These are phyloP conservation scores for Mallotus japonicus DNA, from an alignment of 441 rosid genomes.

Conservation along the genomic window DNA sequence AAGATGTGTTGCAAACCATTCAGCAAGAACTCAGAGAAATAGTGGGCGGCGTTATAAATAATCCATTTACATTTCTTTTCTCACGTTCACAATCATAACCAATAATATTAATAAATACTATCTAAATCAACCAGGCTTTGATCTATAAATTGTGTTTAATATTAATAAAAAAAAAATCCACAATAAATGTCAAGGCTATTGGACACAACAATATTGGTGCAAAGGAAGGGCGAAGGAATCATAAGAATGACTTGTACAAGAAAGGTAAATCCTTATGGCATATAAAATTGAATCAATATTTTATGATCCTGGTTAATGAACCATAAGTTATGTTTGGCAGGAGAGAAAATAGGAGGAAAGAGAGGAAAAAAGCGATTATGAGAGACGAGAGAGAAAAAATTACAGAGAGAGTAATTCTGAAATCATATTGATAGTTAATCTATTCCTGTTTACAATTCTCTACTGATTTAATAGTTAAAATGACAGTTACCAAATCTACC, in stretches of 20 bases:
- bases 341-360: no score
- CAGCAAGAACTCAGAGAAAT: background rate
- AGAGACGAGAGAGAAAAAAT: no score
- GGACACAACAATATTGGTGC: background rate
- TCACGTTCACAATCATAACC: background rate
- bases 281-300: no score
- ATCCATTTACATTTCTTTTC: background rate
- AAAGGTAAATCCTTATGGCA: background rate
- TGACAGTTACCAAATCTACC: no score
- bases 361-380: no score
- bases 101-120: background rate
- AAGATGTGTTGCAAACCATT: background rate
- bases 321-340: no score
- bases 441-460: no score
- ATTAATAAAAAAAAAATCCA: slow-evolving; percentile 4
- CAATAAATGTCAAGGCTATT: background rate
- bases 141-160: background rate
- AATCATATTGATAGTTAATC: no score
- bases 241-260: background rate
- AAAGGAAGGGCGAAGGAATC: background rate
- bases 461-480: no score
- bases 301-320: no score
- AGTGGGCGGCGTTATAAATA: background rate
- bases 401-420: no score
- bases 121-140: background rate